Evolutionary conservation across 495 filamentous ascomycete species (phyloP).

Genomic region (Lentithecium fluviatile): DNA sequence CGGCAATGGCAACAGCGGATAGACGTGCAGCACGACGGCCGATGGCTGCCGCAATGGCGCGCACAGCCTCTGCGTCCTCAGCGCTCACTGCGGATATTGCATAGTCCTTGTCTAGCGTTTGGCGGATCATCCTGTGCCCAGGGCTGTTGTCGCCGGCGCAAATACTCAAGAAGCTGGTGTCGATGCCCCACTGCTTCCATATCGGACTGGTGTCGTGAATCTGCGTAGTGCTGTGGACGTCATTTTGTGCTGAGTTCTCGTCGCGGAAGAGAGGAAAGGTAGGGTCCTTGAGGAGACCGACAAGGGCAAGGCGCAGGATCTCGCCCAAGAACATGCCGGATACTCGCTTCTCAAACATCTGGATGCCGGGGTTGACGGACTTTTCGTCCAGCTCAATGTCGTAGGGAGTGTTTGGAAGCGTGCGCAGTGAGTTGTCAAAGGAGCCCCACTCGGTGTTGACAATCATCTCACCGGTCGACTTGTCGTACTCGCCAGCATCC

Average conservation of each 20-base stretch:
- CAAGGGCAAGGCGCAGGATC: conserved; percentile 75
- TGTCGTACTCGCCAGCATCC: conserved; percentile 61
- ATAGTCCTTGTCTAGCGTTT: conserved; percentile 72
- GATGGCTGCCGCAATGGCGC: conserved; percentile 75
- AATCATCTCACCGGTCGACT: conserved; percentile 87
- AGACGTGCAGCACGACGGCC: conserved; percentile 87
- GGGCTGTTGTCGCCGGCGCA: conserved; percentile 71
- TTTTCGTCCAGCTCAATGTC: conserved; percentile 74
- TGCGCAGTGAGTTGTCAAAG: conserved; percentile 88
- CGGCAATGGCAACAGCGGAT: conserved; percentile 79
- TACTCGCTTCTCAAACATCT: conserved; percentile 99
- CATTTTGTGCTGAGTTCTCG: conserved; percentile 61
- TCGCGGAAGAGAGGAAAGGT: conserved; percentile 66
- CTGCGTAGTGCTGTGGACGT: conserved; percentile 64
- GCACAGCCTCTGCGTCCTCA: conserved; percentile 81
- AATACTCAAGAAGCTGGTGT: conserved; percentile 80
- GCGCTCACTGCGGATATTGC: conserved; percentile 66
- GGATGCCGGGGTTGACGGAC: conserved; percentile 88
- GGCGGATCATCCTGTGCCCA: conserved; percentile 63
- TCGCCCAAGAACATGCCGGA: conserved; percentile 98
- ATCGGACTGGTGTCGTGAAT: conserved; percentile 63
- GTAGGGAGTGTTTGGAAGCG: conserved; percentile 82
- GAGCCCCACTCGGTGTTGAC: conserved; percentile 98
- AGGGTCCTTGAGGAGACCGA: conserved; percentile 59
- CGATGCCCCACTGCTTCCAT: conserved; percentile 83